A percentile compares a stretch with the other conserved stretches of the same genome.
Evolutionary conservation across 805 yeast genomes (phyloP).

Genomic region (Saccharomyces kudriavzevii): DNA sequence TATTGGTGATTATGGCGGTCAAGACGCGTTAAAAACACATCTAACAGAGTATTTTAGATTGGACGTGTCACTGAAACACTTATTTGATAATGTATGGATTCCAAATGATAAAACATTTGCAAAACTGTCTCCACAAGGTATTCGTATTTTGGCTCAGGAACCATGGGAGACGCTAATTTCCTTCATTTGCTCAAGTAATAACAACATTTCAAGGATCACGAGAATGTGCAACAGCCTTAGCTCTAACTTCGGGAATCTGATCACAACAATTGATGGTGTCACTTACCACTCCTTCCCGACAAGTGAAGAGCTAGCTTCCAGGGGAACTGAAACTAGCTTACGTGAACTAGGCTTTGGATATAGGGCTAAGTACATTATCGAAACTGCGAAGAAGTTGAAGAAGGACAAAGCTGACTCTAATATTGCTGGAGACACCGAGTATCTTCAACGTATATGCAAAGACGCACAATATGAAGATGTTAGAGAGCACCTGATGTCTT

Average conservation of each 20-base stretch:
- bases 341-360: slow-evolving; percentile 68
- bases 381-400: slow-evolving; percentile 56
- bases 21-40: slow-evolving; percentile 34
- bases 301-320: slow-evolving; percentile 42
- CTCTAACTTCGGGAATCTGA: slow-evolving; percentile 53
- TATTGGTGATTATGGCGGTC: slow-evolving; percentile 24
- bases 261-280: slow-evolving; percentile 46
- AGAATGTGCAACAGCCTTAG: slow-evolving; percentile 84
- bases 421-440: slow-evolving; percentile 27
- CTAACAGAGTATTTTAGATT: slow-evolving; percentile 66
- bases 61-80: slow-evolving; percentile 41
- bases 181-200: slow-evolving; percentile 92
- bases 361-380: slow-evolving; percentile 78
- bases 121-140: slow-evolving; percentile 43
- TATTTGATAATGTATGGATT: slow-evolving; percentile 55
- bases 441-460: slow-evolving; percentile 31
- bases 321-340: slow-evolving; percentile 38
- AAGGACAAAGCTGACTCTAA: slow-evolving; percentile 22
- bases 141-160: slow-evolving; percentile 81
- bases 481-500: slow-evolving; percentile 42
- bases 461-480: slow-evolving; percentile 35
- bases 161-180: slow-evolving; percentile 94
- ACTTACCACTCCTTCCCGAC: slow-evolving; percentile 68
- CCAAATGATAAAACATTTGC: slow-evolving; percentile 43
- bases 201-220: slow-evolving; percentile 87